Percentiles rank a stretch among this genome's conserved stretches.
phyloP scores from a whole-genome alignment of 805 yeast genomes.

The Kockiozyma suomiensis region DNA sequence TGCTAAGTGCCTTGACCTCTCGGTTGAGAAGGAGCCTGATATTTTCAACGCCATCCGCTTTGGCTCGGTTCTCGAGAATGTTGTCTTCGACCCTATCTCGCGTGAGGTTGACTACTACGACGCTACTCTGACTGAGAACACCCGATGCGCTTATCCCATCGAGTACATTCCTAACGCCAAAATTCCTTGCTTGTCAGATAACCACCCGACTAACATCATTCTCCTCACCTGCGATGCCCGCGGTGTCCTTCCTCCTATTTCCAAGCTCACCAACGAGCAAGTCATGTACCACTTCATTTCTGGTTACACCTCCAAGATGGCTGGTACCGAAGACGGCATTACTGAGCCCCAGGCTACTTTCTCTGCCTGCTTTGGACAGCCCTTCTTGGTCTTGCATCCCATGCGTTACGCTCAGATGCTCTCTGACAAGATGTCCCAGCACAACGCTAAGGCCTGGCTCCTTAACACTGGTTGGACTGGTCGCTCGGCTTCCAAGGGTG shows the following conservation, averaged over 20 bases:
- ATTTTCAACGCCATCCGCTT: slow-evolving; percentile 92
- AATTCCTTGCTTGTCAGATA: slow-evolving; percentile 87
- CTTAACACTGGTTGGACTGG: slow-evolving; percentile 99
- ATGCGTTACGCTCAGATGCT: slow-evolving; percentile 96
- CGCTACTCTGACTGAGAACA: slow-evolving; percentile 87
- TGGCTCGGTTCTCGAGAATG: slow-evolving; percentile 94
- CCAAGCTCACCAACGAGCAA: slow-evolving; percentile 89
- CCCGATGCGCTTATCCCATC: slow-evolving; percentile 98
- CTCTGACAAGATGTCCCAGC: slow-evolving; percentile 85
- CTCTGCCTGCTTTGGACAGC: slow-evolving; percentile 99
- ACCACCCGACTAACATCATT: slow-evolving; percentile 90
- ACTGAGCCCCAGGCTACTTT: slow-evolving; percentile 98
- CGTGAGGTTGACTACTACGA: slow-evolving; percentile 86
- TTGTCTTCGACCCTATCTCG: slow-evolving; percentile 74
- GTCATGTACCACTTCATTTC: slow-evolving; percentile 99
- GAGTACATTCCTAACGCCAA: slow-evolving; percentile 95
- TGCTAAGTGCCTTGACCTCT: slow-evolving; percentile 91
- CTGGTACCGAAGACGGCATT: slow-evolving; percentile 98
- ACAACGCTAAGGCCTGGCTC: slow-evolving; percentile 92
- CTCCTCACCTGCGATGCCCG: slow-evolving; percentile 96
- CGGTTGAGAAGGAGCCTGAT: slow-evolving; percentile 95
- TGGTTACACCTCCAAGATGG: slow-evolving; percentile 99
- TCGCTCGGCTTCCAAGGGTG: slow-evolving; percentile 86
- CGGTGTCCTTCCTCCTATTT: slow-evolving; percentile 97
- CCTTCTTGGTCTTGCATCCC: slow-evolving; percentile 96